Evolutionary conservation across 2,329 filamentous ascomycete genomes (phyloP).

Genomic region (Periconia sp.): DNA sequence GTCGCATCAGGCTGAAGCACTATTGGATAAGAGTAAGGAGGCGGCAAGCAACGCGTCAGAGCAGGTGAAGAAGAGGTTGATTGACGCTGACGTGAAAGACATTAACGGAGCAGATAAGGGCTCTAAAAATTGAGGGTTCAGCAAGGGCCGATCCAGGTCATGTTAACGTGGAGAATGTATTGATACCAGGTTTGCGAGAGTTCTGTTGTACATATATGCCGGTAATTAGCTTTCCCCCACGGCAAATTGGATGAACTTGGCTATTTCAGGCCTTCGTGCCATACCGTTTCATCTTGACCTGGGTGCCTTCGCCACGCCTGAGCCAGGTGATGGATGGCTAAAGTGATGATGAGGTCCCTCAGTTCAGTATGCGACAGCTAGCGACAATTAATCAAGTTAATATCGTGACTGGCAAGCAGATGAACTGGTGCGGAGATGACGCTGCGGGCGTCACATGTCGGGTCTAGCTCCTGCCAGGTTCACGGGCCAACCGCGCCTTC

Average conservation of each 20-base stretch:
- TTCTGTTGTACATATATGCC: slow-evolving; percentile 8
- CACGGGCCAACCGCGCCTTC: slow-evolving; percentile 12
- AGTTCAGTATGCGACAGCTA: no score
- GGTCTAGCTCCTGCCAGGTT: slow-evolving; percentile 11
- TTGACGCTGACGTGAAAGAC: slow-evolving; percentile 21
- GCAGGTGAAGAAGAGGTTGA: slow-evolving; percentile 23
- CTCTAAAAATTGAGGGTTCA: slow-evolving; percentile 17
- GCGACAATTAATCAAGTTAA: no score
- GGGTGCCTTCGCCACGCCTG: background rate
- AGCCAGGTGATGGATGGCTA: background rate
- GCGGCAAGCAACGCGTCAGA: slow-evolving; percentile 16
- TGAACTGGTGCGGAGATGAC: no score
- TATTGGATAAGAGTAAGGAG: slow-evolving; percentile 35
- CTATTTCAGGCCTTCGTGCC: background rate
- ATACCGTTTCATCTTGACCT: slow-evolving; percentile 13
- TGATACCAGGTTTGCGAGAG: background rate
- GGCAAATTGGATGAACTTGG: slow-evolving; percentile 10
- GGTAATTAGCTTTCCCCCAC: background rate
- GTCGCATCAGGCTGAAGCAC: slow-evolving; percentile 29
- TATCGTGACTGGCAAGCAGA: no score
- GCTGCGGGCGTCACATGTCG: slow-evolving; percentile 12
- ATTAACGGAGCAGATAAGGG: slow-evolving; percentile 21
- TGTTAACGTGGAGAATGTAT: slow-evolving; percentile 1
- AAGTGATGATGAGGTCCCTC: background rate
- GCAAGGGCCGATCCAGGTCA: background rate